Evolutionary conservation across 2,329 filamentous ascomycete genomes (phyloP).

Genomic region (Beauveria bassiana): DNA sequence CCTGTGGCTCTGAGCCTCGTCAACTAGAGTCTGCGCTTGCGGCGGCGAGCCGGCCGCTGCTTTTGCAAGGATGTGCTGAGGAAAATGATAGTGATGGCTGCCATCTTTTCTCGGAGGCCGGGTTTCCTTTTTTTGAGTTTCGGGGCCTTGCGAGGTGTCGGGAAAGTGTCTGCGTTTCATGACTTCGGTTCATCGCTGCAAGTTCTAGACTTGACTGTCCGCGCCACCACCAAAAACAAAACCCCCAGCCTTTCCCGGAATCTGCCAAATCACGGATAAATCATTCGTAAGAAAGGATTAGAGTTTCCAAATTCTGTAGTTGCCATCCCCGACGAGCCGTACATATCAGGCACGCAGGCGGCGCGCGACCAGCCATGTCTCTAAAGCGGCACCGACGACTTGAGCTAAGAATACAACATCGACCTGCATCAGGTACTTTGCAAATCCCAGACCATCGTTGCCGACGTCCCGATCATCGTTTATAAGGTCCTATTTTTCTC

Average conservation of each 20-base stretch:
- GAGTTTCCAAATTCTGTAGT: background rate
- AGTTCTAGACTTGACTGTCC: background rate
- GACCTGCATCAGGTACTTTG: constrained; percentile 6
- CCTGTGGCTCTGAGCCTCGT: background rate
- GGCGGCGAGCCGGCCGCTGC: constrained; percentile 1
- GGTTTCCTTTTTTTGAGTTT: background rate
- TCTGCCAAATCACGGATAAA: background rate
- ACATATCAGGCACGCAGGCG: background rate
- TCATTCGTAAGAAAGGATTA: background rate
- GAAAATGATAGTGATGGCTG: background rate
- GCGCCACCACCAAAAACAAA: background rate
- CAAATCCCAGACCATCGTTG: background rate
- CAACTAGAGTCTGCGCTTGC: background rate
- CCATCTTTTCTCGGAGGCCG: background rate
- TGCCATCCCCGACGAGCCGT: background rate
- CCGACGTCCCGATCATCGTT: constrained; percentile 8
- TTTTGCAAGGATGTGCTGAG: background rate
- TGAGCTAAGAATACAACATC: background rate
- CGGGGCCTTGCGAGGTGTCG: no score
- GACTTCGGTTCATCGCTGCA: background rate
- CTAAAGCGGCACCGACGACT: constrained; percentile 2
- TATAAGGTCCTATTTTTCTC: background rate
- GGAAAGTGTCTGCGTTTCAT: background rate
- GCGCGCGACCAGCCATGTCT: background rate
- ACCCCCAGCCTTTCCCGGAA: background rate